Evolutionary conservation across 129 eudicot genomes (phyloP).

Genomic region (Flaveria sonorensis): DNA sequence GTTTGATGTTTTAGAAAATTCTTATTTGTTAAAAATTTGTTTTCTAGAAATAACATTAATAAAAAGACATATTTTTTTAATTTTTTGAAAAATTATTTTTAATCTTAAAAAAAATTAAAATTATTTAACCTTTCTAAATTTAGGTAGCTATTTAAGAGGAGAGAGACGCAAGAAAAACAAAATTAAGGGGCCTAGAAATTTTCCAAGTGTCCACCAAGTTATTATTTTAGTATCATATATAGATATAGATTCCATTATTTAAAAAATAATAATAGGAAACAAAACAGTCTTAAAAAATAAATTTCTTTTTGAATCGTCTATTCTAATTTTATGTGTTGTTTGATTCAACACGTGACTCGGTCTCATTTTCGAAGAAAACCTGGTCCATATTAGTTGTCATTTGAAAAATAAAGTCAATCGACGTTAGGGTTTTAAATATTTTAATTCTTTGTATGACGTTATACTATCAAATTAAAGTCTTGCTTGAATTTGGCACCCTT

Average conservation of each 20-base stretch:
- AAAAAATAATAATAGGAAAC: neutral
- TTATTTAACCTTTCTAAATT: too few relatives aligned
- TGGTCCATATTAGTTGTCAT: conserved; percentile 14
- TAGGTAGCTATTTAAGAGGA: too few relatives aligned
- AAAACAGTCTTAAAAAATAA: neutral
- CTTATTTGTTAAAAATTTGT: too few relatives aligned
- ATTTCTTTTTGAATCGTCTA: neutral
- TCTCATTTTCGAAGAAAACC: conserved; percentile 20
- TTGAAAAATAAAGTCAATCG: conserved; percentile 19
- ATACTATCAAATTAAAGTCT: neutral
- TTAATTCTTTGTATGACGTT: conserved; percentile 17
- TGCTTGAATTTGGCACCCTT: neutral
- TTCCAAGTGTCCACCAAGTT: too few relatives aligned
- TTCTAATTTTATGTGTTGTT: conserved; percentile 7
- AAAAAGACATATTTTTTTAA: too few relatives aligned
- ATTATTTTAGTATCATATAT: too few relatives aligned
- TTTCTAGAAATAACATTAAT: too few relatives aligned
- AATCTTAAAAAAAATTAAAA: too few relatives aligned
- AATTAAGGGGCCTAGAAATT: too few relatives aligned
- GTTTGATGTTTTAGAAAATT: too few relatives aligned
- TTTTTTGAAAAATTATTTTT: too few relatives aligned
- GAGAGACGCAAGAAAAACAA: too few relatives aligned
- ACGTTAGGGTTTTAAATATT: neutral
- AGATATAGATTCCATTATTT: neutral
- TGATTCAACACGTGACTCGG: conserved; percentile 17